Conservation (phyloP, 306 rosid genomes). For the Begonia peltatifolia region DNA sequence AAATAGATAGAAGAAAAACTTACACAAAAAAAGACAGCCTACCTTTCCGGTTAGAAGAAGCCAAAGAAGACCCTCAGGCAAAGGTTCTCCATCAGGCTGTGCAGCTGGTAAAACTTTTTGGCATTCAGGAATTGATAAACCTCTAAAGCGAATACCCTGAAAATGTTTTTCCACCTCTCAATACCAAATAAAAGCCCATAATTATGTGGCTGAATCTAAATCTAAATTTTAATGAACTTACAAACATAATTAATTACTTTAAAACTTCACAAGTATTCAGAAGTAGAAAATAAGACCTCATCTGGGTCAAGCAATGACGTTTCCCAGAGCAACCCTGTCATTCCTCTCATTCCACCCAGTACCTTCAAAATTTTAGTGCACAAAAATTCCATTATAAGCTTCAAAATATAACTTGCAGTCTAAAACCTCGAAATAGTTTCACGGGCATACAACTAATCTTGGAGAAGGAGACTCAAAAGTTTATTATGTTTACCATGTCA, state of each 20-base stretch:
- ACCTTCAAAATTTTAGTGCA: conserved; percentile 35
- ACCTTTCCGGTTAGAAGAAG: conserved; percentile 94
- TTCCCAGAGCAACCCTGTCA: conserved; percentile 92
- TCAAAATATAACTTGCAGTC: not conserved
- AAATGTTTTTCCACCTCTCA: conserved; percentile 13
- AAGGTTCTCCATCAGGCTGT: conserved; percentile 82
- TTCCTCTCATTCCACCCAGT: conserved; percentile 99
- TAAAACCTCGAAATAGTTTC: conserved; percentile 1
- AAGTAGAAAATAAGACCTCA: conserved; percentile 44
- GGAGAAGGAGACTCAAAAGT: conserved; percentile 4
- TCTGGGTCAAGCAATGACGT: conserved; percentile 95
- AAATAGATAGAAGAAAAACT: too few species aligned
- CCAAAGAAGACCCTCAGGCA: conserved; percentile 94
- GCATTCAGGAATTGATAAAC: conserved; percentile 80
- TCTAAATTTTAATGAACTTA: too few species aligned
- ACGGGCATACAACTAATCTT: conserved; percentile 2
- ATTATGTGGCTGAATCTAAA: too few species aligned
- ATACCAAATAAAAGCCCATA: too few species aligned
- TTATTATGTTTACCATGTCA: conserved; percentile 60
- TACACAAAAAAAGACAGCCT: not conserved
- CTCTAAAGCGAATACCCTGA: conserved; percentile 95
- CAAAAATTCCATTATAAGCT: conserved; percentile 14
- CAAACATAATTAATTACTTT: not conserved
- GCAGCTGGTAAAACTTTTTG: conserved; percentile 83
- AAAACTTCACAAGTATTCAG: not conserved